Evolutionary conservation across 257 asterid species (phyloP), one percentile per base, ranked within the genome.

Genomic region (Eucommia ulmoides): DNA sequence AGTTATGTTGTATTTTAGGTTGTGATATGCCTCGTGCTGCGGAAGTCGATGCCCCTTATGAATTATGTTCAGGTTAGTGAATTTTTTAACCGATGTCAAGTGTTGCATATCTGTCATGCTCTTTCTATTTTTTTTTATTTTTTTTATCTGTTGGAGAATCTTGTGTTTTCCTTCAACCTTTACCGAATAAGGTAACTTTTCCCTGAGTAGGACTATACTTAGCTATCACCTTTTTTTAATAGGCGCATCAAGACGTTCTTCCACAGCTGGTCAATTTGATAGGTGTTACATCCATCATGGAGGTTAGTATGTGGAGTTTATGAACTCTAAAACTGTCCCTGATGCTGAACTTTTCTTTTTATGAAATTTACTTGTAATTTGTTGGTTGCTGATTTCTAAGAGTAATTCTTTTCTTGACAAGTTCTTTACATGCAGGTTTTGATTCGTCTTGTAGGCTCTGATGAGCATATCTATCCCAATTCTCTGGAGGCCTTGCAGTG

Each of bases 211-310:
- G 44, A 11, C 44, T 10, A 35, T 35, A 59, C 44, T 41, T 19
- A 20, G 35, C 55, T 60, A 24, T 33, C 14, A 50, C 50, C 49
- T 42, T 26, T 58, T 49, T 33, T 53, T 38, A 68, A 59, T 74
- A 91, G 99, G 77, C 78, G 50, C 92, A 83, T 71, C 96, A 80
- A 69, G 92, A 86, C 45, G 93, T 86, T 54, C 81, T 91, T 51
- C 74, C 67, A 60, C 78, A 75, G 77, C 89, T 91, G 67, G 95
- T 91, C 62, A 96, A 91, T 81, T 77, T 91, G 82, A 86, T 91
- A 65, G 99, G 96, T 49, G 79, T 91, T 65, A 86, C 96, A 41
- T 91, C 99, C 56, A 86, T 91, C 62, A 91, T 86, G 99, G 99
- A 91, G 96, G 99, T 91, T 64, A 56, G 68, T 54, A 52, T 52